These are phyloP conservation scores for Flaveria sonorensis DNA, from an alignment of 129 eudicot species.

Conservation along the genomic window DNA sequence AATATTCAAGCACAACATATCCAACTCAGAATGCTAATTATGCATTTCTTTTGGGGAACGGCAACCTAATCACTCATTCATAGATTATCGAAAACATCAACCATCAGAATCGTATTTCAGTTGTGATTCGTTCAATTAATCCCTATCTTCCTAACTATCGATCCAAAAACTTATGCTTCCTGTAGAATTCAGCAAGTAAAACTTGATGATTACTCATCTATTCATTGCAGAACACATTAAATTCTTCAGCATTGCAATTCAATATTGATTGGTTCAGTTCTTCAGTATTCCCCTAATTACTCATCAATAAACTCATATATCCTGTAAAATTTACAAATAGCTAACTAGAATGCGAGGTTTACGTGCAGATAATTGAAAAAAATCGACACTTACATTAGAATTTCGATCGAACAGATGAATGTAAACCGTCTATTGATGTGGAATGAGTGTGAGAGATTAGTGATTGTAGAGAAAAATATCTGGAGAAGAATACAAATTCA, in stretches of 20 bases:
- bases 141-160: neutral
- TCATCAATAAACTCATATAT: constrained; percentile 9
- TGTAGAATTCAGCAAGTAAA: neutral
- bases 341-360: neutral
- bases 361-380: neutral
- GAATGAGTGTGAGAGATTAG: neutral
- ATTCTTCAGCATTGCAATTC: constrained; percentile 18
- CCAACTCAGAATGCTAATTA: too few species aligned
- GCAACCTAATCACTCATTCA: neutral
- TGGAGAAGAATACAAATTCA: constrained; percentile 30
- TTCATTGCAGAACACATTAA: neutral
- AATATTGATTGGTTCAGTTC: neutral
- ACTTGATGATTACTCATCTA: neutral
- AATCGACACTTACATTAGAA: constrained; percentile 26
- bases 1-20: too few species aligned
- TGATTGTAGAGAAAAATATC: constrained; percentile 15
- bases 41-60: too few species aligned
- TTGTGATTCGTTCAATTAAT: neutral
- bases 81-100: neutral
- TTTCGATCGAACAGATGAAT: constrained; percentile 13
- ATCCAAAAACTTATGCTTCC: neutral
- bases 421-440: neutral
- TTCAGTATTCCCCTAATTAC: constrained; percentile 3
- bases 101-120: neutral
- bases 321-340: neutral